Percentiles rank a stretch among this genome's conserved stretches.
Evolutionary conservation across 148 eudicot genomes (phyloP).

Genomic region (Chenopodium quinoa): DNA sequence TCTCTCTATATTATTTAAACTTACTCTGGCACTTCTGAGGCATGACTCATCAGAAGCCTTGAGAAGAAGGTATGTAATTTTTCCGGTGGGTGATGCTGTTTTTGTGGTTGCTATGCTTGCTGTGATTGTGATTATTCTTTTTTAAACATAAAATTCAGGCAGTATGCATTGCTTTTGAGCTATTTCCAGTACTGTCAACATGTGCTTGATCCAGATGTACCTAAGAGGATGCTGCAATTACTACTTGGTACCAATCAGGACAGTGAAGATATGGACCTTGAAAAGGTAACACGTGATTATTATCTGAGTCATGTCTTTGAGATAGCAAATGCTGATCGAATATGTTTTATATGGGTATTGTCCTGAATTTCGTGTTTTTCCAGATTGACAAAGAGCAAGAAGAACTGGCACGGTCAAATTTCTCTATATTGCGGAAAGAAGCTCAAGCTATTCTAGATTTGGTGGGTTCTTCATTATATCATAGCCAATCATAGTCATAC

Average conservation of each 20-base stretch:
- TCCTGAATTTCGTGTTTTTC: slow-evolving; percentile 10
- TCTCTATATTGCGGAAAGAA: slow-evolving; percentile 74
- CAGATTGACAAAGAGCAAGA: slow-evolving; percentile 92
- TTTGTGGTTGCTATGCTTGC: neutral
- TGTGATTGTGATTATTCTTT: slow-evolving; percentile 13
- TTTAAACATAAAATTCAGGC: slow-evolving; percentile 45
- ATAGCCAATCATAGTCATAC: neutral
- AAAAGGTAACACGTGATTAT: slow-evolving; percentile 49
- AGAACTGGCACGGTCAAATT: slow-evolving; percentile 79
- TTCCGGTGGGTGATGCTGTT: neutral
- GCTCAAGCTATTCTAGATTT: slow-evolving; percentile 77
- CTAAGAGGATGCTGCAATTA: slow-evolving; percentile 68
- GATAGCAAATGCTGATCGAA: neutral
- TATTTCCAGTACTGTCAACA: slow-evolving; percentile 96
- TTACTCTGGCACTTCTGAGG: slow-evolving; percentile 74
- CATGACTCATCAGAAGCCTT: slow-evolving; percentile 88
- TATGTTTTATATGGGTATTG: slow-evolving; percentile 1
- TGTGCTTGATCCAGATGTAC: slow-evolving; percentile 92
- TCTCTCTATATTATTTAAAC: slow-evolving; percentile 77
- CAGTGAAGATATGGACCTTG: slow-evolving; percentile 73
- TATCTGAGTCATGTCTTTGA: neutral
- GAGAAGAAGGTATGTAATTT: slow-evolving; percentile 73
- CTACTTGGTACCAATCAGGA: slow-evolving; percentile 68
- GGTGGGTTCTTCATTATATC: slow-evolving; percentile 42
- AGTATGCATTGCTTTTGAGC: slow-evolving; percentile 85